Percentiles rank a stretch among this genome's conserved stretches.
Evolutionary conservation across 495 filamentous ascomycete species (phyloP).

Genomic region (Trichoderma virens): DNA sequence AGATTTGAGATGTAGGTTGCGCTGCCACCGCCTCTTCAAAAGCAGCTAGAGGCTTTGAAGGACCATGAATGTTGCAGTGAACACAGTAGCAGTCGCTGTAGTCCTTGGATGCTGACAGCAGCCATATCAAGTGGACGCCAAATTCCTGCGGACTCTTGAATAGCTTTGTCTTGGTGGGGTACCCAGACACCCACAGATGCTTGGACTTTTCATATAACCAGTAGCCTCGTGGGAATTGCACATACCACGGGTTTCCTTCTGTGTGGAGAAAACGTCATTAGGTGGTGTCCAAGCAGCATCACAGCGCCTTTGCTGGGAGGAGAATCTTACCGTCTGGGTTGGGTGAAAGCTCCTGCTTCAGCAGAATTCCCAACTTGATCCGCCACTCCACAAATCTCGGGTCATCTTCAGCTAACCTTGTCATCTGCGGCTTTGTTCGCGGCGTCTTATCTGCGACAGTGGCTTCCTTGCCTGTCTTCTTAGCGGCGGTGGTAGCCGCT

Average conservation of each 20-base stretch:
- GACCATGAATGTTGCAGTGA: constrained; percentile 1
- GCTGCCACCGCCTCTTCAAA: not conserved
- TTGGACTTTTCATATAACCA: constrained; percentile 14
- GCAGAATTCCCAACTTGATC: constrained; percentile 11
- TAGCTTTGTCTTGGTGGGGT: constrained; percentile 12
- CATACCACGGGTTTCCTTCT: constrained; percentile 12
- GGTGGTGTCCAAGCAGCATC: not conserved
- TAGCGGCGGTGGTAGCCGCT: not conserved
- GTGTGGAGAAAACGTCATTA: not conserved
- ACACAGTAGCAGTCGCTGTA: constrained; percentile 13
- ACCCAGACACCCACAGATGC: constrained; percentile 13
- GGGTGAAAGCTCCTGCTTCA: constrained; percentile 12
- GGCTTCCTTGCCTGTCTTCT: constrained; percentile 4
- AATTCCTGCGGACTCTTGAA: constrained; percentile 13
- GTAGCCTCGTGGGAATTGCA: constrained; percentile 11
- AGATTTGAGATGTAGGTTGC: not conserved
- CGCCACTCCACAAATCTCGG: constrained; percentile 11
- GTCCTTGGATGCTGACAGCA: constrained; percentile 11
- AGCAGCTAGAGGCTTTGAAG: not conserved
- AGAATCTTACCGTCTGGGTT: constrained; percentile 11
- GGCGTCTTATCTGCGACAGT: not conserved
- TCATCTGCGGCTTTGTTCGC: constrained; percentile 11
- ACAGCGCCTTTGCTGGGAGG: not conserved
- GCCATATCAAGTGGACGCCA: constrained; percentile 11
- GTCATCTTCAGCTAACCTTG: constrained; percentile 10